Evolutionary conservation across 2,329 filamentous ascomycete genomes (phyloP), one percentile per base, ranked within the genome.

Genomic region (Bipolaris sorokiniana): DNA sequence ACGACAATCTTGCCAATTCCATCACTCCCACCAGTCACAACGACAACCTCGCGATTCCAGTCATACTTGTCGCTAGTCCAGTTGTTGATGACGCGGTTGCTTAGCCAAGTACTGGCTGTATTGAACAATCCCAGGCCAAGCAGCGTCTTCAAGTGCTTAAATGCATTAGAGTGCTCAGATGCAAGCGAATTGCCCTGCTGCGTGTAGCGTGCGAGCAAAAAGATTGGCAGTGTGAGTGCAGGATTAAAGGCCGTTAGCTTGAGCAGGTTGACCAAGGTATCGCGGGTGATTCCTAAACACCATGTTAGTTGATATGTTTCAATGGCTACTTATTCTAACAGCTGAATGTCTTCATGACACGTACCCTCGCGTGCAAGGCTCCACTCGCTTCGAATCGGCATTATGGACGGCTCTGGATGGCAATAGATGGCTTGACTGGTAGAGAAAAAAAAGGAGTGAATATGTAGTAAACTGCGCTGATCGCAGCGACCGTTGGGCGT

Each of bases 11-110:
- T 85, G 13, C 90, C 90, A 67, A 94, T 92, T 0, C 90, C 90
- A 54, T 86, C 85, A 40, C 88, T 86, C 7, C 90, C 90, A 7
- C 91, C 90, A 0, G 90, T 93, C 18, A 93, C 82, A 41, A 92
- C 79, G 2, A 90, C 87, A 48, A 92, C 82, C 77, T 92, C 90
- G 49, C 82, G 83, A 20, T 80, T 77, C 88, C 89, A 92, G 70
- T 86, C 82, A 75, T 88, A 89, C 38, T 71, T 76, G 66, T 86
- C 85, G 10, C 64, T 70, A 1, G 71, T 78, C 79, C 81, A 85
- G 48, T 82, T 84, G 69, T 84, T 84, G 47, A 80, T 55, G 3
- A 78, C 78, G 10, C 81, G 77, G 2, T 77, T 74, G 65, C 84
- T 86, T 11, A 87, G 73, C 72, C 80, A 85, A 13, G 70, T 72